Base-by-base conservation (phyloP, 2,329 filamentous ascomycete genomes). In the Dothistroma pini region DNA sequence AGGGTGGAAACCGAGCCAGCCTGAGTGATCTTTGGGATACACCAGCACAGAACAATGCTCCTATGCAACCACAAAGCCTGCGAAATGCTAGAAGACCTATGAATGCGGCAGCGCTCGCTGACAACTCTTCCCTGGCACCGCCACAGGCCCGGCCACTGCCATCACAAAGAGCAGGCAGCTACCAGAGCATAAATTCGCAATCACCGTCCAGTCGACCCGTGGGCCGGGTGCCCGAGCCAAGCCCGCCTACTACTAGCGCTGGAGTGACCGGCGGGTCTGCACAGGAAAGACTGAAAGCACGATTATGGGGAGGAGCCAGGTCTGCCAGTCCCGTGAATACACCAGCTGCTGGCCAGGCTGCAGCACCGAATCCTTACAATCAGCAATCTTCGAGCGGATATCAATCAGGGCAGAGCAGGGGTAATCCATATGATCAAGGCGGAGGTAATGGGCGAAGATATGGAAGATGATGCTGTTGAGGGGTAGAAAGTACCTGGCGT, bases 241-340 rank as follows among this genome's bases (percentile, higher is more conserved):
- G 52, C 71, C 70, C 66, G 71, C 65, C 77, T 61, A 64, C 76
- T 63, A 72, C 75, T 70, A 74, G 79, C 63, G 74, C 70, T 49
- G 75, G 72, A 54, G 32, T 25, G 21, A 54, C 59, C 19, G 79
- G 76, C 2, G 81, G 81, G 35, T 86, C 87, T 21, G 91, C 91
- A 55, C 90, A 96, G 77, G 90, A 96, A 69, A 82, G 90, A 68
- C 79, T 97, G 68, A 90, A 91, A 72, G 90, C 92, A 70, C 81
- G 90, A 63, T 78, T 96, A 51, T 91, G 91, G 82, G 73, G 73
- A 51, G 70, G 62, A 10, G 61, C 61, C 9, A 66, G 67, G 41
- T 57, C 61, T 57, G 54, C 64, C 2, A 64, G 53, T 59, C 59
- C 60, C 32, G 60, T 44, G n/a, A 19, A 41, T 41, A 58, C 59